phyloP scores from a whole-genome alignment of 306 rosid genomes.

The Carpinus fangiana region DNA sequence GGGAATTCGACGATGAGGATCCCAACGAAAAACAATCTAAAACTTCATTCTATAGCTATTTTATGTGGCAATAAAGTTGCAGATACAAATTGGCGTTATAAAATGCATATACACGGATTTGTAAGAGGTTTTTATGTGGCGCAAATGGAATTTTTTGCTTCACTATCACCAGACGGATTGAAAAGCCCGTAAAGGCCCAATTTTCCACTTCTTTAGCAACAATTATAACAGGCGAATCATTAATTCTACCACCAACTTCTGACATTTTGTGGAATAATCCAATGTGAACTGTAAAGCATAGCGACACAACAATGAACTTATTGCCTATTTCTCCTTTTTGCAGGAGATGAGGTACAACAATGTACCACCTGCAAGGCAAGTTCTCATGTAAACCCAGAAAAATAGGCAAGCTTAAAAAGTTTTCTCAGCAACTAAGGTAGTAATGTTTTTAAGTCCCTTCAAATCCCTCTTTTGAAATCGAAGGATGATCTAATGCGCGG shows the following conservation, averaged over 20 bases:
- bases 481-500: constrained; percentile 5
- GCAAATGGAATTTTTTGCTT: constrained; percentile 26
- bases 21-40: constrained; percentile 45
- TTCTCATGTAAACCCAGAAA: neutral
- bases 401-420: neutral
- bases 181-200: constrained; percentile 31
- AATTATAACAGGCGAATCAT: neutral
- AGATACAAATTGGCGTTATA: constrained; percentile 31
- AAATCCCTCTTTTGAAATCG: neutral
- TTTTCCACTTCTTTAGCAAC: too few species aligned
- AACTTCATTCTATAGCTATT: constrained; percentile 55
- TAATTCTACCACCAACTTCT: neutral
- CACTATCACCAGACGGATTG: constrained; percentile 53
- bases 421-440: neutral
- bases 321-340: neutral
- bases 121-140: too few species aligned
- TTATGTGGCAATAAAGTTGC: constrained; percentile 58
- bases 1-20: constrained; percentile 61
- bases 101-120: too few species aligned
- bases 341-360: neutral
- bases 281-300: neutral
- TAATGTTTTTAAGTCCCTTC: neutral
- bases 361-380: neutral
- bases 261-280: neutral
- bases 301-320: neutral